Percentiles rank a stretch among this genome's conserved stretches.
These are phyloP conservation scores for Calcarisporium arbuscula DNA, from an alignment of 2,329 filamentous ascomycete species.

Conservation along the genomic window DNA sequence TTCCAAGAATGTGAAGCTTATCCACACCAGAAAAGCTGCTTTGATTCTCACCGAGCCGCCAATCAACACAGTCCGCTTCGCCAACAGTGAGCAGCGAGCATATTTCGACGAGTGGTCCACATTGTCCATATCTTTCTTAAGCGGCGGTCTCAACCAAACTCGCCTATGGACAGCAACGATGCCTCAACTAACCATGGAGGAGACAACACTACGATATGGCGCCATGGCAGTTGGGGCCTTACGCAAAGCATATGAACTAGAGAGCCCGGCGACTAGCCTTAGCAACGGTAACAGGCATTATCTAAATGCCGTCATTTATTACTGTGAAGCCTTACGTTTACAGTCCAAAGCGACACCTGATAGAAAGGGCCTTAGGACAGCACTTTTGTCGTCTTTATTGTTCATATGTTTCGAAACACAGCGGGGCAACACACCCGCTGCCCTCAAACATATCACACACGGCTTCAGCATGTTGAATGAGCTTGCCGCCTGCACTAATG, in stretches of 20 bases:
- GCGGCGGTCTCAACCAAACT: constrained; percentile 26
- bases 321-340: constrained; percentile 33
- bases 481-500: constrained; percentile 27
- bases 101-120: constrained; percentile 33
- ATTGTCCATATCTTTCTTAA: constrained; percentile 28
- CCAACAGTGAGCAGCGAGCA: constrained; percentile 23
- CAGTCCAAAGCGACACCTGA: constrained; percentile 30
- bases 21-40: constrained; percentile 23
- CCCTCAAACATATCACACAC: constrained; percentile 33
- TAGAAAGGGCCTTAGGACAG: constrained; percentile 30
- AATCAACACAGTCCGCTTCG: constrained; percentile 28
- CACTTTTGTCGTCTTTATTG: constrained; percentile 30
- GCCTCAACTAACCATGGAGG: constrained; percentile 31
- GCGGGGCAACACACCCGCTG: constrained; percentile 31
- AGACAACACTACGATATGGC: constrained; percentile 29
- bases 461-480: constrained; percentile 35
- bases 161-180: constrained; percentile 33
- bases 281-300: constrained; percentile 28
- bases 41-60: constrained; percentile 24
- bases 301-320: constrained; percentile 32
- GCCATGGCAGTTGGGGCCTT: constrained; percentile 35
- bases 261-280: constrained; percentile 14
- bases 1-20: constrained; percentile 18
- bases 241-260: constrained; percentile 24
- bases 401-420: constrained; percentile 37